Base-by-base conservation (phyloP, 2,329 filamentous ascomycete species). In the Venturia carpophila region DNA sequence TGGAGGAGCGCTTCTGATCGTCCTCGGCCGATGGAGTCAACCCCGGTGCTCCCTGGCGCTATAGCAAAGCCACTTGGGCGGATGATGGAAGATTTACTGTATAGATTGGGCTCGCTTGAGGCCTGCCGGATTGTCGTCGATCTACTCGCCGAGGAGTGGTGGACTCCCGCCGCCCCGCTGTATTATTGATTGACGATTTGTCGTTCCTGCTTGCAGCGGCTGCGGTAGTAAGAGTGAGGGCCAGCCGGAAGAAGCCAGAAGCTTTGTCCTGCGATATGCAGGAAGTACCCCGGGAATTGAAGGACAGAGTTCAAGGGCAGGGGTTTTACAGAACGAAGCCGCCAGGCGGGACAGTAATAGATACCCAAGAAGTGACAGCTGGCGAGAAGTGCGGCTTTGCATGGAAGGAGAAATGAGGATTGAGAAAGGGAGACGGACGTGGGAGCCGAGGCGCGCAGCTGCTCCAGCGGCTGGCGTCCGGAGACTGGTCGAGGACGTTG, bases 131-230 rank as follows among this genome's bases (percentile, higher is more conserved):
- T 37, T 58, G 30, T 37, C 17, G 30, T 58, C 52, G 52, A 58
- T 58, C 52, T 5, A 37, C 52, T 58, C 52, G 52, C 30, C 52
- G 52, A 58, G 30, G 27, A 37, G 52, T 58, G 52, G 52, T 58
- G 52, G 52, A 58, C 52, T 58, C 52, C 30, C 52, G 52, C 30
- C 52, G 52, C 52, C 49, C 52, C 52, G 52, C 30, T 58, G 52
- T 37, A 37, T 42, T 42, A 42, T 58, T 58, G 30, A 9, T 58
- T 58, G 52, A 58, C 19, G 52, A 58, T 58, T 37, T 58, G 52
- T 34, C 52, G 52, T 58, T 58, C 52, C 52, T 58, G 52, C 27
- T 58, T 37, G n/a, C 37, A 58, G 52, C 30, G 52, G 27, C 52
- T 58, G 52, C 19, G n/a, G 11, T 37, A 1, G 24, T 34, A 30